Conservation (phyloP, 2,329 filamentous ascomycete genomes). For the Aspergillus alliaceus region DNA sequence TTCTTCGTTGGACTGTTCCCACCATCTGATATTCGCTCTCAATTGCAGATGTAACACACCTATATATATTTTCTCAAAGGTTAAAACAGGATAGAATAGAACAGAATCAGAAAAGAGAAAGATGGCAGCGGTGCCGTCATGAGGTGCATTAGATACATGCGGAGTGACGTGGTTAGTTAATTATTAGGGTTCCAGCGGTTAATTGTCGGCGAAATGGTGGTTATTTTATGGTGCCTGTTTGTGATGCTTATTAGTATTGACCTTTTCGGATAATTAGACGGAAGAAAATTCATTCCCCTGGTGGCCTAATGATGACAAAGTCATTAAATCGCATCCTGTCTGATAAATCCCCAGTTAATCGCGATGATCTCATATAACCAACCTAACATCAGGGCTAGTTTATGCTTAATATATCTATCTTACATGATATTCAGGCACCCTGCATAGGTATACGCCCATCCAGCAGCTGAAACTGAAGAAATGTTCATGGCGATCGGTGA, state of each 20-base stretch:
- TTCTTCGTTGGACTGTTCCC: too few species aligned
- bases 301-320: neutral
- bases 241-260: neutral
- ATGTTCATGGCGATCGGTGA: neutral
- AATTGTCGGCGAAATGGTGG: neutral
- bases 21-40: too few species aligned
- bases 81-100: too few species aligned
- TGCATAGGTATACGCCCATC: neutral
- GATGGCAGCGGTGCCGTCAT: too few species aligned
- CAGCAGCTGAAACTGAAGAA: neutral
- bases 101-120: too few species aligned
- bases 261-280: neutral
- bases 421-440: neutral
- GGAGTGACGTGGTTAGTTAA: neutral
- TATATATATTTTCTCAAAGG: too few species aligned
- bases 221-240: neutral
- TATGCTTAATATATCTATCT: neutral
- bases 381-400: neutral
- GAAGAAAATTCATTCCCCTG: too few species aligned
- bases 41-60: too few species aligned
- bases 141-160: too few species aligned
- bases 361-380: too few species aligned
- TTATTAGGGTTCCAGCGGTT: neutral
- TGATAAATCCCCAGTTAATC: too few species aligned
- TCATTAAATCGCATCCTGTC: neutral